Evolutionary conservation across 2,329 filamentous ascomycete genomes (phyloP), one percentile per base, ranked within the genome.

Genomic region (Pseudocercospora eumusae): DNA sequence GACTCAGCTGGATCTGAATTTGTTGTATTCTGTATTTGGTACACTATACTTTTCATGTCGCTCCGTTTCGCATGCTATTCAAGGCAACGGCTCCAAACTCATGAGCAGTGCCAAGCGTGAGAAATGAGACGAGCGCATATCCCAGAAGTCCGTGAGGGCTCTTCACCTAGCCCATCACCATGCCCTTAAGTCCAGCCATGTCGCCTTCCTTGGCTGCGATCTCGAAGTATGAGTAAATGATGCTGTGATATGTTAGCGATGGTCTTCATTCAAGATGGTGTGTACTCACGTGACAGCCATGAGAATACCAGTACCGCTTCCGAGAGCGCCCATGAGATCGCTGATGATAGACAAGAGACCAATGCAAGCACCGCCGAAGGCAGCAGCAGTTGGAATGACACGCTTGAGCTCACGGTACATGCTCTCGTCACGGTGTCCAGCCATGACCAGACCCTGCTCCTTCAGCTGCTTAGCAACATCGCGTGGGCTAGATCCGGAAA

Each of bases 331-430:
- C 79, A 98, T 87, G 67, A 99, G 88, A 80, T 99, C 95, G 77
- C 91, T 96, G 74, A 90, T 88, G 74, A 99, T 93, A 57, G 93
- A 98, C 68, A 99, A 88, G 71, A 91, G 93, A 83, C 95, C 95
- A 83, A 99, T 99, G 84, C 93, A 98, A 70, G 95, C 95, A 85
- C 95, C 95, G 80, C 96, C 95, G 70, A 99, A 99, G 73, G 96
- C 95, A 68, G 95, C 95, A 65, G 95, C 96, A 64, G 95, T 98
- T 67, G 95, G 96, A 69, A 99, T 99, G 74, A 99, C 95, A 75
- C 95, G 90, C 90, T 99, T 99, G 68, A 99, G 87, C 82, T 99
- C 95, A 85, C 96, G 96, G 88, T 99, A 99, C 95, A 99, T 99
- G 84, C 91, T 96, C 86, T 98, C 93, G 80, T 99, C 96, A 82